phyloP scores from a whole-genome alignment of 2,329 filamentous ascomycete genomes.

The Pestalotiopsis sp. region DNA sequence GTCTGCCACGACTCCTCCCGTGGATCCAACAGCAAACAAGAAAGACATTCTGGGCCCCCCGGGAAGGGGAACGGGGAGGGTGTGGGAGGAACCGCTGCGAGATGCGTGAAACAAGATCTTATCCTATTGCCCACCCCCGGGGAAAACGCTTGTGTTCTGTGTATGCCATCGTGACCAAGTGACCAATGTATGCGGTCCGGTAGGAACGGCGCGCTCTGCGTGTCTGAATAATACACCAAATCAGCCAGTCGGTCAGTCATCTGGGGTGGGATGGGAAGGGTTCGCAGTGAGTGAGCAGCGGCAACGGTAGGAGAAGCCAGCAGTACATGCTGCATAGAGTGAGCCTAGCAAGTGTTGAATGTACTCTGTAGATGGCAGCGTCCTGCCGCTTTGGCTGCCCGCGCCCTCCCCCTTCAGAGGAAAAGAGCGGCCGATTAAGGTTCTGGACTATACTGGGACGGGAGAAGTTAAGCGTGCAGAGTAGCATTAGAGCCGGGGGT shows the following conservation, averaged over 20 bases:
- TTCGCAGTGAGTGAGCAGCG: not conserved
- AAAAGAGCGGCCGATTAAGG: not conserved
- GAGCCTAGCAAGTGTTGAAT: too few relatives aligned
- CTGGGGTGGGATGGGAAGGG: not conserved
- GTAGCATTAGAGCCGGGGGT: constrained; percentile 10
- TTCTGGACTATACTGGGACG: constrained; percentile 4
- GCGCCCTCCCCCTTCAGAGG: not conserved
- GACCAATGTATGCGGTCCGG: not conserved
- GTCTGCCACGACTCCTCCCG: not conserved
- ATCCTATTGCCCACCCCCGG: not conserved
- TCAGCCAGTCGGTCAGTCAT: not conserved
- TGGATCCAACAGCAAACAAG: not conserved
- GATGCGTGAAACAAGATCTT: not conserved
- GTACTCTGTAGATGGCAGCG: too few relatives aligned
- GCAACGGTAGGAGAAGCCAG: not conserved
- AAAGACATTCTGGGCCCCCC: not conserved
- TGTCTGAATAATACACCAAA: not conserved
- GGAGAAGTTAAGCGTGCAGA: constrained; percentile 12
- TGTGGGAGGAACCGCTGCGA: not conserved
- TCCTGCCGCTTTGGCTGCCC: not conserved
- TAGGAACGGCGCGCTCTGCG: not conserved
- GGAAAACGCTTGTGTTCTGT: not conserved
- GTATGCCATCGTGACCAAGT: not conserved
- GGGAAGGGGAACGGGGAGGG: not conserved
- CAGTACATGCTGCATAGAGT: too few relatives aligned